Evolutionary conservation across 495 filamentous ascomycete species (phyloP).

Genomic region (Podospora pseudopauciseta): DNA sequence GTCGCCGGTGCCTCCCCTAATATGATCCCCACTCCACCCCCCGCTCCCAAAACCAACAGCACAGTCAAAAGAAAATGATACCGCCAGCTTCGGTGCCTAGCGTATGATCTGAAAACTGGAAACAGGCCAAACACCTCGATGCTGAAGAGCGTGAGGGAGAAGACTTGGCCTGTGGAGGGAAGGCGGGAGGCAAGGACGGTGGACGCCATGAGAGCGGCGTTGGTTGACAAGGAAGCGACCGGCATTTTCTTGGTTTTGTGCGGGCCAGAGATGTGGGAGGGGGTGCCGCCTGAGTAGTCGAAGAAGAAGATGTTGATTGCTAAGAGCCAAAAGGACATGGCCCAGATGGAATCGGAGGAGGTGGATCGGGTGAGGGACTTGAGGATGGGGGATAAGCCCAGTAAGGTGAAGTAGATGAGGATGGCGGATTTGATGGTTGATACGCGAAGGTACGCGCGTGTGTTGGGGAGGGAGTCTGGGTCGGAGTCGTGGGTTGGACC

Average conservation of each 20-base stretch:
- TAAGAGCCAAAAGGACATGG: slow-evolving; percentile 87
- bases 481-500: slow-evolving; percentile 3
- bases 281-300: slow-evolving; percentile 66
- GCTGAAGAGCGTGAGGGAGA: slow-evolving; percentile 88
- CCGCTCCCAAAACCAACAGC: slow-evolving; percentile 72
- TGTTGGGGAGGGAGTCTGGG: slow-evolving; percentile 16
- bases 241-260: slow-evolving; percentile 53
- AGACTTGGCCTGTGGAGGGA: slow-evolving; percentile 87
- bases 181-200: slow-evolving; percentile 80
- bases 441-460: slow-evolving; percentile 39
- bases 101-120: slow-evolving; percentile 85
- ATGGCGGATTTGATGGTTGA: slow-evolving; percentile 76
- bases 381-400: slow-evolving; percentile 88
- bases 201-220: slow-evolving; percentile 90
- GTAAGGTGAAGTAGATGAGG: slow-evolving; percentile 85
- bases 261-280: background rate
- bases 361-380: slow-evolving; percentile 92
- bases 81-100: slow-evolving; percentile 77
- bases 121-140: slow-evolving; percentile 98
- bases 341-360: slow-evolving; percentile 90
- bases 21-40: slow-evolving; percentile 72
- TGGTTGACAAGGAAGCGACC: slow-evolving; percentile 79
- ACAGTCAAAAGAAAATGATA: slow-evolving; percentile 77
- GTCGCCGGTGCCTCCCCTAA: slow-evolving; percentile 37
- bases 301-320: slow-evolving; percentile 96